Evolutionary conservation across 257 asterid genomes (phyloP).

Genomic region (Paulownia fortunei): DNA sequence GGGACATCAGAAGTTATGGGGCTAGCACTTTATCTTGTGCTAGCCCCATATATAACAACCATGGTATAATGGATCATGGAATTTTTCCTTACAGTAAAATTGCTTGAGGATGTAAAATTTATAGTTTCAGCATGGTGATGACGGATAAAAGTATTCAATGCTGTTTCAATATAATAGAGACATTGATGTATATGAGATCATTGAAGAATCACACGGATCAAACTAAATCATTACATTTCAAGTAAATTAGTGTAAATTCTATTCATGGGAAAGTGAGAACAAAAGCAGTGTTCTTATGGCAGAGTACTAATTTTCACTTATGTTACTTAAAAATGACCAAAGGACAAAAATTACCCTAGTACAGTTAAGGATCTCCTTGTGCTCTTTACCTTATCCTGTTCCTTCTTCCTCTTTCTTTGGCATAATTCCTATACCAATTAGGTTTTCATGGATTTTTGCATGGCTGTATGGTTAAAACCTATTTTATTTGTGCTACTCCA

Average conservation of each 20-base stretch:
- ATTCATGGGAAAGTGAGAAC: not conserved
- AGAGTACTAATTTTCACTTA: not conserved
- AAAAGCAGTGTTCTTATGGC: not conserved
- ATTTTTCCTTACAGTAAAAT: constrained; percentile 11
- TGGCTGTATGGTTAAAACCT: too few relatives aligned
- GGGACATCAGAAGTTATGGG: constrained; percentile 17
- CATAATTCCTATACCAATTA: too few relatives aligned
- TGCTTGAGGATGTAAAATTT: not conserved
- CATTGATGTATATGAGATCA: constrained; percentile 9
- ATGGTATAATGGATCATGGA: not conserved
- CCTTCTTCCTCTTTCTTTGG: not conserved
- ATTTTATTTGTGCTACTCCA: too few relatives aligned
- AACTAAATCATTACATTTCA: not conserved
- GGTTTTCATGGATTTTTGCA: not conserved
- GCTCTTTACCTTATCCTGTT: not conserved
- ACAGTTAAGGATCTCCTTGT: not conserved
- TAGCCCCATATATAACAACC: too few relatives aligned
- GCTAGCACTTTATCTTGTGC: constrained; percentile 10
- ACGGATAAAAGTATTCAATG: not conserved
- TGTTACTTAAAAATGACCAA: not conserved
- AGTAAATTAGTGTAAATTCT: not conserved
- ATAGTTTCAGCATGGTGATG: not conserved
- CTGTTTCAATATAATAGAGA: not conserved
- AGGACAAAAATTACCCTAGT: not conserved
- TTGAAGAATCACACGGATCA: not conserved